Conservation (phyloP, 768 basidiomycete genomes). For the Boletus rex-veris region DNA sequence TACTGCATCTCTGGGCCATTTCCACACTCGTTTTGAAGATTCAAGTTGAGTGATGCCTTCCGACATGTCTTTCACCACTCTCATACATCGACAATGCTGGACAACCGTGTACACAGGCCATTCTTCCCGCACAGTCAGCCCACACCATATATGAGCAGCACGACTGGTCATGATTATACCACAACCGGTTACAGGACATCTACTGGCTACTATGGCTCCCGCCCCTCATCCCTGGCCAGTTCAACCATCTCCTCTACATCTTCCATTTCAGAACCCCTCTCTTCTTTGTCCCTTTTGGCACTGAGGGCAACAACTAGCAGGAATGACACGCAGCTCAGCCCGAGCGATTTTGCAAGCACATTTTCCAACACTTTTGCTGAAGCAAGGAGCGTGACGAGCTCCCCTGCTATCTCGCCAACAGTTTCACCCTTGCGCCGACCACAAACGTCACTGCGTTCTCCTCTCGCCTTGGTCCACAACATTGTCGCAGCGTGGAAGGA, state of each 20-base stretch:
- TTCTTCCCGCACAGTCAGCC: conserved; percentile 35
- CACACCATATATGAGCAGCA: conserved; percentile 38
- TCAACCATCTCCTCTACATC: conserved; percentile 22
- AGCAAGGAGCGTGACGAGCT: conserved; percentile 22
- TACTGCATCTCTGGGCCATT: conserved; percentile 35
- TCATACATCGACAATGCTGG: conserved; percentile 52
- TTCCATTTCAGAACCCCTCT: conserved; percentile 22
- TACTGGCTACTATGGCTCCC: conserved; percentile 34
- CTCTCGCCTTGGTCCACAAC: conserved; percentile 71
- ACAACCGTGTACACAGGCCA: conserved; percentile 30
- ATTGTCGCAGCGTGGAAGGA: conserved; percentile 82
- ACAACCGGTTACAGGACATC: conserved; percentile 32
- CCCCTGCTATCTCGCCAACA: conserved; percentile 37
- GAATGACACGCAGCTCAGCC: conserved; percentile 34
- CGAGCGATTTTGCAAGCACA: conserved; percentile 36
- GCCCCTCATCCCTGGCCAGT: conserved; percentile 44
- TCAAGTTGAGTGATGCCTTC: conserved; percentile 37
- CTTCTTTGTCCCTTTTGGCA: conserved; percentile 45
- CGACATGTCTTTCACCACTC: conserved; percentile 41
- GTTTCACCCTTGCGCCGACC: conserved; percentile 57
- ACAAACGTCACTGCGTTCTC: conserved; percentile 67
- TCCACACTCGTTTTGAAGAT: conserved; percentile 63
- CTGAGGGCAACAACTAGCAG: conserved; percentile 33
- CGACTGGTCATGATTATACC: conserved; percentile 35
- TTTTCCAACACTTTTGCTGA: conserved; percentile 41